phyloP scores from a whole-genome alignment of 169 alveolate genomes.

The Neospora caninum region DNA sequence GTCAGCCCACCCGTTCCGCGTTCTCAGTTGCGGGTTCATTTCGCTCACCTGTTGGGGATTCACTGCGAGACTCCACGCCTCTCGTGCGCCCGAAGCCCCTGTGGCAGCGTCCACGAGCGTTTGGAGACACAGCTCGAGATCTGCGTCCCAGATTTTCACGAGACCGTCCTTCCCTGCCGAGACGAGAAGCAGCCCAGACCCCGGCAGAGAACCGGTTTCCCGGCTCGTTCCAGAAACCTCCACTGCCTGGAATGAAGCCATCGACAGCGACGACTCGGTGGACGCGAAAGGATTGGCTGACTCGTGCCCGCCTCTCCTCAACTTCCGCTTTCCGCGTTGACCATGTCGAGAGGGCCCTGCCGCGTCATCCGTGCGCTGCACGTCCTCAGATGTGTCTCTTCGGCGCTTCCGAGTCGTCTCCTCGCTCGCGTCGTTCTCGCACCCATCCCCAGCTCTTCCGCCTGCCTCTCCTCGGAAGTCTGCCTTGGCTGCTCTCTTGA shows the following conservation, averaged over 20 bases:
- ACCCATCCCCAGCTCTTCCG: neutral
- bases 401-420: slow-evolving; percentile 23
- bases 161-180: slow-evolving; percentile 87
- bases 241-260: neutral
- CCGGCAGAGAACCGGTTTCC: neutral
- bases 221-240: neutral
- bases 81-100: slow-evolving; percentile 73
- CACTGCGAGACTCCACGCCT: slow-evolving; percentile 76
- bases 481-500: neutral
- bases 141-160: slow-evolving; percentile 87
- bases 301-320: too few relatives aligned
- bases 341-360: neutral
- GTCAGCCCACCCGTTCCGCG: too few relatives aligned
- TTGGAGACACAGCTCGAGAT: slow-evolving; percentile 85
- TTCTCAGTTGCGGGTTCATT: too few relatives aligned
- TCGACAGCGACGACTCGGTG: neutral
- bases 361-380: neutral
- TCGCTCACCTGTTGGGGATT: slow-evolving; percentile 28
- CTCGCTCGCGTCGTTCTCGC: neutral
- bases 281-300: neutral
- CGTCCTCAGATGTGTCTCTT: slow-evolving; percentile 31
- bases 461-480: neutral
- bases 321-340: neutral
- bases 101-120: slow-evolving; percentile 76
- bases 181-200: slow-evolving; percentile 64